Evolutionary conservation across 441 rosid genomes (phyloP), one percentile per base, ranked within the genome.

Genomic region (Oxalis stricta): DNA sequence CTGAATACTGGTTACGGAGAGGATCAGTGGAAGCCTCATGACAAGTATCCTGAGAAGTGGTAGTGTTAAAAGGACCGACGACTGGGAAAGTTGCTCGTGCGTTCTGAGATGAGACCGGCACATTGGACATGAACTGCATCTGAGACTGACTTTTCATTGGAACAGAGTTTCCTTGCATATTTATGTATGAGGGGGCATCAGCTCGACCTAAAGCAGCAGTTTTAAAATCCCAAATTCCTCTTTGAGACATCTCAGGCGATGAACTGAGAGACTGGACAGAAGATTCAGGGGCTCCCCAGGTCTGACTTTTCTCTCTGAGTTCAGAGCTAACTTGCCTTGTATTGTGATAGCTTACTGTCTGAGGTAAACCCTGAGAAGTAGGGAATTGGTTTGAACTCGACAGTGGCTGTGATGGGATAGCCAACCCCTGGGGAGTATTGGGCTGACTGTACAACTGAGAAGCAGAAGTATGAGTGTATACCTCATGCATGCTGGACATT

Each of bases 371-470:
- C 31, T 38, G 56, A 53, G 64, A 50, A 18, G 46, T 13, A 14
- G 47, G 44, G 37, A 55, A 55, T 37, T 29, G 39, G 39, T 41
- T 66, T 34, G 65, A 48, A 44, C 43, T 60, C 38, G 55, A 42
- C 30, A 58, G 22, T 53, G 46, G 21, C 44, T 66, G 73, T 13
- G 61, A 59, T 39, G 76, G 70, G 38, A 58, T 72, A 23, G 53
- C 67, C 67, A 71, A 46, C 60, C 65, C 73, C 42, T 68, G 59
- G 40, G 66, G 59, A 33, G 41, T 15, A 22, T 59, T 28, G 12
- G 59, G 28, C 18, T 55, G 63, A 26, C 48, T 44, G 31, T 43
- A 55, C n/a, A 14, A 19, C 44, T 52, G 61, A 55, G 41, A 23
- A 46, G 26, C 13, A 41, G 48, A 43, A 18, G 38, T 28, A 32